Conservation (phyloP, 495 filamentous ascomycete species). For the Antarctomyces pellizariae region DNA sequence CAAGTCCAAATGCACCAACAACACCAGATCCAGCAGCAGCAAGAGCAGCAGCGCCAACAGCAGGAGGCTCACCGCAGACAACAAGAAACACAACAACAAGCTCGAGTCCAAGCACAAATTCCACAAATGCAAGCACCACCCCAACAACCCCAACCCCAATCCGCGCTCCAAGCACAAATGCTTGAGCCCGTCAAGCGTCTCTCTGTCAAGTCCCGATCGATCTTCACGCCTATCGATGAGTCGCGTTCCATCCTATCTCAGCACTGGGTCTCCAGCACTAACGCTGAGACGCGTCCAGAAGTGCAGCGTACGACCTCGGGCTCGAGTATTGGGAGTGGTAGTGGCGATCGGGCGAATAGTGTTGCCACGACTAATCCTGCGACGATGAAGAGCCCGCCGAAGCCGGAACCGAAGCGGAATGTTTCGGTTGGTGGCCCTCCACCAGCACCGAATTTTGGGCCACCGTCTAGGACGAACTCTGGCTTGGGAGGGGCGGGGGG, state of each 20-base stretch:
- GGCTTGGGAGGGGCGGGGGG: conserved; percentile 24
- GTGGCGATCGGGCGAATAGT: conserved; percentile 30
- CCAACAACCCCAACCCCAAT: conserved; percentile 22
- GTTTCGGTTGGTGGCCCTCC: conserved; percentile 22
- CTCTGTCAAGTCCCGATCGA: conserved; percentile 69
- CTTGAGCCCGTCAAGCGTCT: conserved; percentile 43
- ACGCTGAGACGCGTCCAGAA: conserved; percentile 20
- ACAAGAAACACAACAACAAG: conserved; percentile 15
- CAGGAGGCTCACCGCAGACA: conserved; percentile 17
- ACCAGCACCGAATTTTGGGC: conserved; percentile 30
- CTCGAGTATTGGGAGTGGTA: conserved; percentile 28
- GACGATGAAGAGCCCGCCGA: conserved; percentile 24
- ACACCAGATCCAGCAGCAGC: conserved; percentile 22
- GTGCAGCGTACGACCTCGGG: conserved; percentile 11
- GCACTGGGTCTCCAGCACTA: conserved; percentile 43
- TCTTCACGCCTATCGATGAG: conserved; percentile 93
- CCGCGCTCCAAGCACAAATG: conserved; percentile 21
- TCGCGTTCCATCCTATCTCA: conserved; percentile 69
- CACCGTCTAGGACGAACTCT: conserved; percentile 56
- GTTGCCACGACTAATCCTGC: conserved; percentile 10
- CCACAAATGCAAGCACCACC: conserved; percentile 12
- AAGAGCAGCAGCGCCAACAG: conserved; percentile 14
- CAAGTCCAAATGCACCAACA: conserved; percentile 18
- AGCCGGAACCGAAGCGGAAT: conserved; percentile 22
- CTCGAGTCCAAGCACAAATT: conserved; percentile 8